These are phyloP conservation scores for Rhododendron ferrugineum DNA, from an alignment of 148 eudicot species.

Conservation along the genomic window DNA sequence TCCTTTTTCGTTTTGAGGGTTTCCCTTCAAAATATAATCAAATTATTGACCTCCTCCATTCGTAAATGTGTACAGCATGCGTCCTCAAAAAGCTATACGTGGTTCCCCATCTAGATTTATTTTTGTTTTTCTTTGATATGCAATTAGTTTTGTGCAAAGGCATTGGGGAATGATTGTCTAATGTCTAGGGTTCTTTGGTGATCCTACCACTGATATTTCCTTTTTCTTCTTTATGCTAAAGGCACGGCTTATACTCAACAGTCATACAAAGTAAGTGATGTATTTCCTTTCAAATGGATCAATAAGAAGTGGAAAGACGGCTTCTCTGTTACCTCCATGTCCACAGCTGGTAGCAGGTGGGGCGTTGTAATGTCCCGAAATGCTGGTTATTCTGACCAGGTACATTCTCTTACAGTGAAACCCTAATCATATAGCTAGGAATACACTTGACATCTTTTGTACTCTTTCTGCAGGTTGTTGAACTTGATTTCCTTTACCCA, in stretches of 20 bases:
- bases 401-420: not conserved
- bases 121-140: not conserved
- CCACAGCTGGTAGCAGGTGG: conserved; percentile 49
- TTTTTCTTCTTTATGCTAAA: conserved; percentile 10
- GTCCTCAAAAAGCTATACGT: not conserved
- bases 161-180: not conserved
- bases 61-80: not conserved
- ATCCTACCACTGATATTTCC: not conserved
- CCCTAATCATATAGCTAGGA: not conserved
- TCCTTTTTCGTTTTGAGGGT: not conserved
- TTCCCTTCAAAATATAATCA: not conserved
- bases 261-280: conserved; percentile 52
- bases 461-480: conserved; percentile 29
- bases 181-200: not conserved
- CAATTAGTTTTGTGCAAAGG: not conserved
- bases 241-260: conserved; percentile 46
- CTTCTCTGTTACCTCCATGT: conserved; percentile 47
- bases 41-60: not conserved
- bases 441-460: not conserved
- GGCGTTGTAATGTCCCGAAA: conserved; percentile 51
- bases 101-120: not conserved
- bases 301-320: conserved; percentile 60
- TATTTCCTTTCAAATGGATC: conserved; percentile 55
- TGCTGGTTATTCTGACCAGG: conserved; percentile 43
- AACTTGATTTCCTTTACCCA: conserved; percentile 39